Evolutionary conservation across 768 basidiomycete species (phyloP).

Genomic region (Nidularia sp.): DNA sequence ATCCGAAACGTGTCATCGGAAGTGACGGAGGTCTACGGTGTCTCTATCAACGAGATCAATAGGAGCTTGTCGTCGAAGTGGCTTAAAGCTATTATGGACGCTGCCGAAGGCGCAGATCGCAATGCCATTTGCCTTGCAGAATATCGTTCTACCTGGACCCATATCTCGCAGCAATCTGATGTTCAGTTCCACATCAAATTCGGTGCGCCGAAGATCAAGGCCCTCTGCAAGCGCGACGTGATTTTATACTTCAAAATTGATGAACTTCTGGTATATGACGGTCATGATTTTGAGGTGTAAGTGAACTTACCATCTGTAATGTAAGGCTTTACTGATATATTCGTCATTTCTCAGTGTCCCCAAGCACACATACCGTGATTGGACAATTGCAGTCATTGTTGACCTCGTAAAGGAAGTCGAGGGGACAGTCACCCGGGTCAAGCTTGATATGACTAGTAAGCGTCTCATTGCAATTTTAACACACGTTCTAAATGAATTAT

Average conservation of each 20-base stretch:
- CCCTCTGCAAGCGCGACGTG: conserved; percentile 13
- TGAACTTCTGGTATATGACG: conserved; percentile 6
- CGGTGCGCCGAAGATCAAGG: conserved; percentile 10
- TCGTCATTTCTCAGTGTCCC: neutral
- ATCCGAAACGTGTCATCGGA: conserved; percentile 4
- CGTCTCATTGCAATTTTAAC: neutral
- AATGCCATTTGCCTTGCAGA: conserved; percentile 7
- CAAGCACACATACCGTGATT: conserved; percentile 4
- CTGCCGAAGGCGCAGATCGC: conserved; percentile 2
- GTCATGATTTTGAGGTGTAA: conserved; percentile 5
- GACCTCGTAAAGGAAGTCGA: conserved; percentile 7
- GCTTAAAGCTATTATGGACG: conserved; percentile 5
- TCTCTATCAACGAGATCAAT: conserved; percentile 10
- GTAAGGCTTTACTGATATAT: neutral
- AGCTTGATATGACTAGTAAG: conserved; percentile 10
- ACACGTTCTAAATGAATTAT: neutral
- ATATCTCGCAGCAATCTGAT: conserved; percentile 4
- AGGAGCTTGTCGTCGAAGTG: conserved; percentile 7
- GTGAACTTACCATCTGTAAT: neutral
- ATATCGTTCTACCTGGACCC: conserved; percentile 8
- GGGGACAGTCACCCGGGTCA: conserved; percentile 4
- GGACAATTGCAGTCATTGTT: conserved; percentile 12
- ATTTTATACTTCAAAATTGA: conserved; percentile 13
- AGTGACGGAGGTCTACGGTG: conserved; percentile 7
- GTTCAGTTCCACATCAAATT: conserved; percentile 14